These are phyloP conservation scores for Chloris gayana DNA, from an alignment of 176 grass and related monocot genomes.

Conservation along the genomic window DNA sequence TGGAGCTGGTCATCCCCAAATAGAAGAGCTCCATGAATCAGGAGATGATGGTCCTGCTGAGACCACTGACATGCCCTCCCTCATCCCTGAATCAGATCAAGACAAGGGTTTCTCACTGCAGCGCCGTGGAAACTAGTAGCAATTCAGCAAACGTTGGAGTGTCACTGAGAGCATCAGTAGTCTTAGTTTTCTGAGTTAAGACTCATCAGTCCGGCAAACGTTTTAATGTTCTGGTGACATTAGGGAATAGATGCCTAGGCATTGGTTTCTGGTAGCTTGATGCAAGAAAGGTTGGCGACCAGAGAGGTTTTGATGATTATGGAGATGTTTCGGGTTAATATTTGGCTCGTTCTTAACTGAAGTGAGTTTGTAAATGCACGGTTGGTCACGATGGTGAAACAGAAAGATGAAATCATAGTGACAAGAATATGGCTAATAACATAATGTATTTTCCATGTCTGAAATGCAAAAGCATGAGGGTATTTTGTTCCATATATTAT, in stretches of 20 bases:
- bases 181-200: conserved; percentile 19
- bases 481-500: not conserved
- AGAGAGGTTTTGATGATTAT: conserved; percentile 26
- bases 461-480: not conserved
- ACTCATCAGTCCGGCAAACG: not conserved
- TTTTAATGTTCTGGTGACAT: not conserved
- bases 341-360: not conserved
- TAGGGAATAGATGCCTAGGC: conserved; percentile 11
- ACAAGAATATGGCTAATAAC: not conserved
- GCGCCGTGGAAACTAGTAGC: not conserved
- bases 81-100: not conserved
- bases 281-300: not conserved
- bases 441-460: not conserved
- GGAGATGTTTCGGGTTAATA: not conserved
- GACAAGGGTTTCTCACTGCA: conserved; percentile 37
- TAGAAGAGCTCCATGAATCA: conserved; percentile 35
- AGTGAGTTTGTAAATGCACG: conserved; percentile 13
- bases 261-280: conserved; percentile 30
- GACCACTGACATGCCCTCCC: conserved; percentile 22
- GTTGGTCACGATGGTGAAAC: not conserved
- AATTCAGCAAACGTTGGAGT: conserved; percentile 10
- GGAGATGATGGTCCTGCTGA: not conserved
- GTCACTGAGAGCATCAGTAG: conserved; percentile 25
- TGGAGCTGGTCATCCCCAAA: conserved; percentile 14
- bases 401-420: not conserved